phyloP scores from a whole-genome alignment of 208 protist genomes.

The Leishmania mexicana region DNA sequence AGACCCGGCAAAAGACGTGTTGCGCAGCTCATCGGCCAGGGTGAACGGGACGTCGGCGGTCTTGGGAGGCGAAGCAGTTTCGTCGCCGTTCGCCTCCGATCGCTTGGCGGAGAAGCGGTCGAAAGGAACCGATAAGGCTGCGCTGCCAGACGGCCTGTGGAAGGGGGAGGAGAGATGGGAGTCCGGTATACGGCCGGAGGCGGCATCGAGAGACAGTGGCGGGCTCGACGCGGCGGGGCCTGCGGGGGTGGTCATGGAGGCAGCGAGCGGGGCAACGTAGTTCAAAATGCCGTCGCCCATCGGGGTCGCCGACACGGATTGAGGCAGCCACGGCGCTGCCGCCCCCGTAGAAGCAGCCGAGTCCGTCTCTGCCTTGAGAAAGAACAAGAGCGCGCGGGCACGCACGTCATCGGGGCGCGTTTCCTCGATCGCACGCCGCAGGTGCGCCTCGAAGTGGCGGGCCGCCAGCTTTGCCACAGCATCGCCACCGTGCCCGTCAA shows the following conservation, averaged over 20 bases:
- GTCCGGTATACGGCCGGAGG: background rate
- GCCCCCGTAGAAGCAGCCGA: conserved; percentile 1
- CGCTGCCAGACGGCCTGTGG: background rate
- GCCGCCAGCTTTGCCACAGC: conserved; percentile 74
- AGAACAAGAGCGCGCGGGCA: conserved; percentile 57
- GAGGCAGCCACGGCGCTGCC: conserved; percentile 5
- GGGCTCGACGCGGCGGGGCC: background rate
- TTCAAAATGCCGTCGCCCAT: conserved; percentile 10
- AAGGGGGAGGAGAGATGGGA: background rate
- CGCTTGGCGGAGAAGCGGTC: background rate
- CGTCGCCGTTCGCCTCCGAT: conserved; percentile 2
- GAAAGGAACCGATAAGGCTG: background rate
- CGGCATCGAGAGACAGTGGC: background rate
- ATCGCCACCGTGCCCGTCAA: conserved; percentile 86
- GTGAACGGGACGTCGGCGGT: background rate
- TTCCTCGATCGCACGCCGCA: conserved; percentile 52
- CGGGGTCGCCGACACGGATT: conserved; percentile 15
- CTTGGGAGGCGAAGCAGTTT: background rate
- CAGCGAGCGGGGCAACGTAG: background rate
- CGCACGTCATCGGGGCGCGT: conserved; percentile 33
- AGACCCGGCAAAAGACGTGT: conserved; percentile 2
- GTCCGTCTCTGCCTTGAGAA: conserved; percentile 52
- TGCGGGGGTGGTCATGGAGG: background rate
- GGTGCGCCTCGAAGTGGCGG: conserved; percentile 59
- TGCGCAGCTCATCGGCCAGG: conserved; percentile 8